Percentiles rank a stretch among this genome's conserved stretches.
Evolutionary conservation across 495 filamentous ascomycete genomes (phyloP).

Genomic region (Tuber melanosporum): DNA sequence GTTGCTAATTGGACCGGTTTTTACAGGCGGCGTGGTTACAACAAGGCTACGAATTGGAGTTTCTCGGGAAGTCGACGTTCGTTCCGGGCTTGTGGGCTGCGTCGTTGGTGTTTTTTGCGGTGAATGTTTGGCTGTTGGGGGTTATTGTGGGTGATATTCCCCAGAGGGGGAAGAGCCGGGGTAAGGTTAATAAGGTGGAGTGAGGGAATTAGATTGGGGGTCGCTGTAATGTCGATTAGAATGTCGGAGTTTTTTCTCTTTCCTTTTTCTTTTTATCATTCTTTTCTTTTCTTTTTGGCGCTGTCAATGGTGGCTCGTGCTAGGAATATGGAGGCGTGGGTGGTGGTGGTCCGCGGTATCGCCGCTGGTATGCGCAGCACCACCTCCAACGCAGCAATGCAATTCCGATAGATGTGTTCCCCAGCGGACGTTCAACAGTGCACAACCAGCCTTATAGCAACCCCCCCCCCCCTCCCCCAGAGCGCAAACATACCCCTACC

Average conservation of each 20-base stretch:
- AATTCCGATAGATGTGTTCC: too few relatives aligned
- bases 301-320: background rate
- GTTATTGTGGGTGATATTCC: conserved; percentile 66
- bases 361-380: too few relatives aligned
- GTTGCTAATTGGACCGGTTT: background rate
- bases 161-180: background rate
- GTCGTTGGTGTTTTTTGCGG: conserved; percentile 68
- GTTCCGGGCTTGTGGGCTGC: conserved; percentile 73
- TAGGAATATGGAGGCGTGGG: too few relatives aligned
- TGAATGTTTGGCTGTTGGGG: conserved; percentile 82
- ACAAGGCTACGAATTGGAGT: conserved; percentile 82
- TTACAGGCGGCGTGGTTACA: conserved; percentile 73
- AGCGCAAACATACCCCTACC: too few relatives aligned
- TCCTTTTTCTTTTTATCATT: background rate
- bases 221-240: background rate
- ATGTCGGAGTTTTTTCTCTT: background rate
- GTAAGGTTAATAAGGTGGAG: background rate
- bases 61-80: conserved; percentile 78
- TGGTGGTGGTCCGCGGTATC: too few relatives aligned
- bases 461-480: too few relatives aligned
- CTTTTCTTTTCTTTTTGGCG: background rate
- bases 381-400: too few relatives aligned
- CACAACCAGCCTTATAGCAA: too few relatives aligned
- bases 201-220: background rate
- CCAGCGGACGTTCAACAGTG: too few relatives aligned